phyloP scores from a whole-genome alignment of 805 yeast species.

The Lipomyces mesembrius region DNA sequence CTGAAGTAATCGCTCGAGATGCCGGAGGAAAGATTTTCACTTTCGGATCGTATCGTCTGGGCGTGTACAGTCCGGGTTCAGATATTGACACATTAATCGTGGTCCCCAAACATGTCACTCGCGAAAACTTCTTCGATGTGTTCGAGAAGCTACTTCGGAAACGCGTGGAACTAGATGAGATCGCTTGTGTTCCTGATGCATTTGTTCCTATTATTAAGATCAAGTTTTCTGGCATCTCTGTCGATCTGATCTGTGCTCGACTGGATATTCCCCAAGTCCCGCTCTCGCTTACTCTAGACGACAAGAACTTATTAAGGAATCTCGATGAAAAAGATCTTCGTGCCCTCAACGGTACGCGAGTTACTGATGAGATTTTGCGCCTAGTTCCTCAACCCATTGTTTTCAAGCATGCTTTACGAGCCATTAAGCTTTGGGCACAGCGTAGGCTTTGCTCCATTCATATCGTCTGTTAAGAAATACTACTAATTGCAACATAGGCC shows the following conservation, averaged over 20 bases:
- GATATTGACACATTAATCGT: slow-evolving; percentile 98
- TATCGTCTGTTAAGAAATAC: neutral
- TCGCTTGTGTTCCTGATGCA: slow-evolving; percentile 93
- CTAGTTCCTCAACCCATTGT: slow-evolving; percentile 92
- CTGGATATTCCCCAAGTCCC: slow-evolving; percentile 87
- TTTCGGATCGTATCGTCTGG: slow-evolving; percentile 90
- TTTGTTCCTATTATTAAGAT: slow-evolving; percentile 95
- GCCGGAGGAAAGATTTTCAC: slow-evolving; percentile 99
- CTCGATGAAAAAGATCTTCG: slow-evolving; percentile 90
- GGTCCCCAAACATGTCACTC: slow-evolving; percentile 91
- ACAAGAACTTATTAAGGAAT: slow-evolving; percentile 82
- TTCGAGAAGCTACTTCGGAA: slow-evolving; percentile 70
- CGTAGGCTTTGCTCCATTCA: slow-evolving; percentile 44
- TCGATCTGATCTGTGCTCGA: slow-evolving; percentile 85
- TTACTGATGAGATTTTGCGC: slow-evolving; percentile 88
- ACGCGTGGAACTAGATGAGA: slow-evolving; percentile 85
- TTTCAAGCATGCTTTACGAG: slow-evolving; percentile 88
- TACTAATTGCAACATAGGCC: slow-evolving; percentile 36
- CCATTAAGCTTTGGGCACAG: slow-evolving; percentile 96
- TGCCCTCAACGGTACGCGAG: slow-evolving; percentile 93
- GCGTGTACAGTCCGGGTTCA: slow-evolving; percentile 97
- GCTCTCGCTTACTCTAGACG: slow-evolving; percentile 69
- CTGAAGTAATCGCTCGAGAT: slow-evolving; percentile 95
- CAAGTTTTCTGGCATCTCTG: slow-evolving; percentile 86
- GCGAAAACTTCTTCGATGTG: slow-evolving; percentile 86